Conservation (phyloP, 202 grass and related monocot genomes). For the Carex arenaria region DNA sequence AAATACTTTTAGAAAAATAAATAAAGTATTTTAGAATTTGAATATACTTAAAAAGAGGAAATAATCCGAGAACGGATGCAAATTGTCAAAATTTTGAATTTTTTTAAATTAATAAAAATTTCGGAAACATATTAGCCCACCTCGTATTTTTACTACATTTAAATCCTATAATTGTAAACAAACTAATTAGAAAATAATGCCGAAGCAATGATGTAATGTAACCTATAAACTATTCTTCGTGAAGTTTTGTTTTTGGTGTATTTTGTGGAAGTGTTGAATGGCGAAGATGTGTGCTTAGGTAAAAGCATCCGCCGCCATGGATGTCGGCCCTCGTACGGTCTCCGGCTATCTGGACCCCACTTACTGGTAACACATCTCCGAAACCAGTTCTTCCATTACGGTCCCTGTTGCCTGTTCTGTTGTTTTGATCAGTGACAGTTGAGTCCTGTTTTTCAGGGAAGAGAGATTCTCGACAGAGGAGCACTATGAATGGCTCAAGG, state of each 20-base stretch:
- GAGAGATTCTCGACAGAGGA: conserved; percentile 77
- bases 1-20: no score
- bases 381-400: not conserved
- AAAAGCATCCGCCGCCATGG: conserved; percentile 7
- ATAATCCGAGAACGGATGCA: no score
- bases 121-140: no score
- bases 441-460: conserved; percentile 47
- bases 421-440: not conserved
- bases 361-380: conserved; percentile 42
- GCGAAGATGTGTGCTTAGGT: not conserved
- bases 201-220: not conserved
- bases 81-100: no score
- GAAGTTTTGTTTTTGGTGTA: not conserved
- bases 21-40: no score
- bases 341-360: conserved; percentile 54
- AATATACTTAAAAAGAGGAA: no score
- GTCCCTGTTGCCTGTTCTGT: not conserved
- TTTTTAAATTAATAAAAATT: no score
- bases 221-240: not conserved
- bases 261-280: not conserved
- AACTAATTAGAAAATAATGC: no score
- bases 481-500: conserved; percentile 94
- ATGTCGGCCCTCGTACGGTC: conserved; percentile 39
- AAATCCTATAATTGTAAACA: no score
- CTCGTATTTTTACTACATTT: no score